phyloP scores from a whole-genome alignment of 306 rosid genomes.

The Potentilla sterilis region DNA sequence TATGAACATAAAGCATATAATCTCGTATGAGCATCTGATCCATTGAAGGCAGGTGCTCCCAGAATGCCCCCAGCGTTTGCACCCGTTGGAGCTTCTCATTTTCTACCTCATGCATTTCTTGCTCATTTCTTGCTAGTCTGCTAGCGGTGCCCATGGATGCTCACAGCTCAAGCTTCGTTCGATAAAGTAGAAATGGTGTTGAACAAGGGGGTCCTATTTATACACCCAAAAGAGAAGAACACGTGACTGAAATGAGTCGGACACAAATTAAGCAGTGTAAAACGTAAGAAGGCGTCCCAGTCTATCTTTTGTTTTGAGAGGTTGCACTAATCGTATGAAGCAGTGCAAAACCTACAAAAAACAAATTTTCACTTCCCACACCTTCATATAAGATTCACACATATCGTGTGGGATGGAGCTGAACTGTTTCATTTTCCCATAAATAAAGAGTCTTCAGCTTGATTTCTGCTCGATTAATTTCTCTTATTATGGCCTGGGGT shows the following conservation, averaged over 20 bases:
- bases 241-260: background rate
- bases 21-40: background rate
- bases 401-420: background rate
- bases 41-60: conserved; percentile 2
- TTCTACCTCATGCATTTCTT: conserved; percentile 1
- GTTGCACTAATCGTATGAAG: background rate
- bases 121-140: background rate
- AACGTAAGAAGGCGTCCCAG: background rate
- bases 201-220: background rate
- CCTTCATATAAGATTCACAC: background rate
- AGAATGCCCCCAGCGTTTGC: background rate
- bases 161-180: background rate
- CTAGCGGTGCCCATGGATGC: background rate
- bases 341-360: background rate
- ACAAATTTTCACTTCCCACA: background rate
- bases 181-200: background rate
- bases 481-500: too few relatives aligned
- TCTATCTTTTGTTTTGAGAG: background rate
- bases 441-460: background rate
- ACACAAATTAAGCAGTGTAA: background rate
- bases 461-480: too few relatives aligned
- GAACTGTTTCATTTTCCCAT: background rate
- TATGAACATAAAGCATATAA: background rate
- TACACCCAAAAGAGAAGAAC: background rate
- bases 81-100: background rate